These are phyloP conservation scores for Citrullus colocynthis DNA, from an alignment of 306 rosid species.

Conservation along the genomic window DNA sequence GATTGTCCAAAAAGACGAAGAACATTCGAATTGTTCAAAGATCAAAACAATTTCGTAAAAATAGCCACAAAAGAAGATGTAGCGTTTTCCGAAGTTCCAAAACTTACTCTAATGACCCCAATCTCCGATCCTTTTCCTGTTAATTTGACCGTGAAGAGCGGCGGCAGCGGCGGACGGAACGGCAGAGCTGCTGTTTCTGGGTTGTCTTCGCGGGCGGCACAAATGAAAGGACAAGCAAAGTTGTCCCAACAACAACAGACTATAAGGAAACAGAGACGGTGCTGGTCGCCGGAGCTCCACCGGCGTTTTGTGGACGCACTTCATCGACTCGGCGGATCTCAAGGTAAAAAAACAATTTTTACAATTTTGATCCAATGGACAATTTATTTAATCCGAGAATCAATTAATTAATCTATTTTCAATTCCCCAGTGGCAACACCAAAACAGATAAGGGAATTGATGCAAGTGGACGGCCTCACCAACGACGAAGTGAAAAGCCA, in stretches of 20 bases:
- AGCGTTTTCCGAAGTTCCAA: conserved; percentile 33
- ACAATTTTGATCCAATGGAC: neutral
- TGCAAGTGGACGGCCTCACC: conserved; percentile 78
- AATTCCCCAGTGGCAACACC: conserved; percentile 71
- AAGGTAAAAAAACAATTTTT: conserved; percentile 23
- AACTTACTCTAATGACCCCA: conserved; percentile 45
- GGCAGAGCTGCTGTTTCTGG: conserved; percentile 30
- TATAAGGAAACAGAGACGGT: conserved; percentile 61
- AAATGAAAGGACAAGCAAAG: conserved; percentile 26
- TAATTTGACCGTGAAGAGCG: conserved; percentile 13
- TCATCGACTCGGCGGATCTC: conserved; percentile 77
- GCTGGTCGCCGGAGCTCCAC: conserved; percentile 88
- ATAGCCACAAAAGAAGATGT: conserved; percentile 22
- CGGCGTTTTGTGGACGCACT: conserved; percentile 63
- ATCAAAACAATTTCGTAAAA: conserved; percentile 14
- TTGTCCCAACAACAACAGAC: conserved; percentile 27
- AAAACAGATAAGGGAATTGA: conserved; percentile 82
- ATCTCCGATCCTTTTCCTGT: conserved; percentile 27
- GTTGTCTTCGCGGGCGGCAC: conserved; percentile 24
- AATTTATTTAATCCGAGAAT: neutral
- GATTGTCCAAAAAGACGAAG: conserved; percentile 24
- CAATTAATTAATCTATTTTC: neutral
- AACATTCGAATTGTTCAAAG: conserved; percentile 32
- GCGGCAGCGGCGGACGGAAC: conserved; percentile 9
- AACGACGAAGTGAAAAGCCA: conserved; percentile 98